Base-by-base conservation (phyloP, 257 asterid species). In the Cruciata laevipes region DNA sequence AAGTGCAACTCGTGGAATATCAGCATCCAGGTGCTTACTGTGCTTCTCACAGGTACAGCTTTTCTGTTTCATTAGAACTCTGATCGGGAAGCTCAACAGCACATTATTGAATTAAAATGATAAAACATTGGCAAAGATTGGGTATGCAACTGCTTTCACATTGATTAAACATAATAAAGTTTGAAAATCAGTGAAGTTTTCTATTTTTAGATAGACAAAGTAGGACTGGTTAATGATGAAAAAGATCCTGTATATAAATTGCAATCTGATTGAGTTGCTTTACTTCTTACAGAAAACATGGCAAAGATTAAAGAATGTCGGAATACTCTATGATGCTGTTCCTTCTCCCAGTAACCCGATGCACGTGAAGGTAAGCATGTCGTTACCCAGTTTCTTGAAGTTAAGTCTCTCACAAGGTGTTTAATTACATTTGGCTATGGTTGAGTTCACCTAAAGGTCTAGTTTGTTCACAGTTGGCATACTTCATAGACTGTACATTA, bases 1-100 rank as follows among this genome's bases (percentile, higher is more conserved):
- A 85, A 78, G 57, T 76, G 85, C 85, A 69, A 73, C 71, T 66
- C 78, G 69, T 69, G 97, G 95, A 69, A 77, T 88, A 51, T 74
- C 77, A 78, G 89, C 91, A 32, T 88, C 93, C 6, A 82, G 82
- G 72, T 84, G 80, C 73, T 66, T 91, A 53, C 71, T 91, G 83
- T 88, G 96, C 87, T 91, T 91, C 81, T 91, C 97, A 61, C 82
- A 91, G 95, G 96, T 91, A 79, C 33, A 66, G 37, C 51, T 57
- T 33, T 44, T 62, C 23, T 18, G 27, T 62, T 61, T 58, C 44
- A 23, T 14, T 63, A 52, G 27, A 18, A 62, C 23, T 8, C 47
- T 21, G 8, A 30, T 7, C n/a, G n/a, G n/a, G n/a, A n/a, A n/a
- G n/a, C n/a, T n/a, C n/a, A n/a, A n/a, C n/a, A n/a, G n/a, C n/a